Evolutionary conservation across 1,284 basidiomycete genomes (phyloP).

Genomic region (Rhodotorula sp.): DNA sequence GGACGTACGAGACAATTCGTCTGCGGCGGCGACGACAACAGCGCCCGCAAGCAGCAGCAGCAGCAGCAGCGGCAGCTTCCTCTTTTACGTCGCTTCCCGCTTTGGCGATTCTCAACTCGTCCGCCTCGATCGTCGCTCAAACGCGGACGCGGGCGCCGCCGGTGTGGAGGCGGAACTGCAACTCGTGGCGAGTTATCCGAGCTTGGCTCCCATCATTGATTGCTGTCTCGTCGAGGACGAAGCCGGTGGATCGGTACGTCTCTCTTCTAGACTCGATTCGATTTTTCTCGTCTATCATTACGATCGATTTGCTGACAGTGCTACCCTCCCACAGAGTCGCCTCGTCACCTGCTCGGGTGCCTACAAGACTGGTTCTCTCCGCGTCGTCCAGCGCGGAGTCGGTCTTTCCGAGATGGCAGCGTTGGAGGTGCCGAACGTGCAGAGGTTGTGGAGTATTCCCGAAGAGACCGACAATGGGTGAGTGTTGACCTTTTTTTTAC

Average conservation of each 20-base stretch:
- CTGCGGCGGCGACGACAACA: slow-evolving; percentile 51
- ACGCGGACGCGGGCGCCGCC: no score
- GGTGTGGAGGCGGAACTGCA: slow-evolving; percentile 51
- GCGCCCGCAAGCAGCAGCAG: background rate
- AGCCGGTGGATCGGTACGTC: slow-evolving; percentile 48
- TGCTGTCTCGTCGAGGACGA: slow-evolving; percentile 75
- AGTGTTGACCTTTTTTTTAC: no score
- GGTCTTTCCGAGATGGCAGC: slow-evolving; percentile 65
- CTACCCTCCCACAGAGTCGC: background rate
- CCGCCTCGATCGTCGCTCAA: slow-evolving; percentile 52
- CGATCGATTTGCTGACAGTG: background rate
- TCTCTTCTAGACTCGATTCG: background rate
- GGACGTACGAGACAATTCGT: slow-evolving; percentile 48
- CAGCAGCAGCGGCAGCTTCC: background rate
- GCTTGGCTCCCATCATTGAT: slow-evolving; percentile 85
- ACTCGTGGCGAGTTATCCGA: slow-evolving; percentile 67
- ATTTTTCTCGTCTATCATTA: no score
- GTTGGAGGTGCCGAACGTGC: slow-evolving; percentile 61
- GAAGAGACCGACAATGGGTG: no score
- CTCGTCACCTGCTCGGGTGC: slow-evolving; percentile 88
- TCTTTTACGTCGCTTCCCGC: slow-evolving; percentile 76
- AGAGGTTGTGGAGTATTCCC: slow-evolving; percentile 64
- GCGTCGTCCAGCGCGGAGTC: slow-evolving; percentile 80
- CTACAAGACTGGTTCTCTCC: slow-evolving; percentile 73
- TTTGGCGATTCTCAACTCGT: slow-evolving; percentile 78